These are phyloP conservation scores for Talaromyces sp. DNA, from an alignment of 2,329 filamentous ascomycete genomes.

Conservation along the genomic window DNA sequence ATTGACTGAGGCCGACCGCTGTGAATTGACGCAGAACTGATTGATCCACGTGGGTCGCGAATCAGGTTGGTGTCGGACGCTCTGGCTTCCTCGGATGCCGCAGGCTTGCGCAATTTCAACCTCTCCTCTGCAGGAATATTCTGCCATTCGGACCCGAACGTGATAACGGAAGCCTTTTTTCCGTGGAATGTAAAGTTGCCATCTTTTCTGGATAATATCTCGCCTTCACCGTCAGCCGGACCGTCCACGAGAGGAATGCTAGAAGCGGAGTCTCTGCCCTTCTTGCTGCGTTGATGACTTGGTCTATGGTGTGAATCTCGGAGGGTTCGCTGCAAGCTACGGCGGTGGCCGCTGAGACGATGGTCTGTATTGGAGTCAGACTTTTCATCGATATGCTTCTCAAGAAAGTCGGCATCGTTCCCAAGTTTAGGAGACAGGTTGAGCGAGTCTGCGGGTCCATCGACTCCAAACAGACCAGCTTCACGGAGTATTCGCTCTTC, in stretches of 20 bases:
- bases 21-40: slow-evolving; percentile 28
- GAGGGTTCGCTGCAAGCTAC: slow-evolving; percentile 84
- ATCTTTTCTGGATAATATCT: slow-evolving; percentile 70
- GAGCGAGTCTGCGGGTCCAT: slow-evolving; percentile 42
- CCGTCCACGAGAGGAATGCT: slow-evolving; percentile 55
- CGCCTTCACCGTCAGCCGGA: slow-evolving; percentile 49
- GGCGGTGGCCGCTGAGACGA: slow-evolving; percentile 63
- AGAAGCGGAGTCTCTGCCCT: slow-evolving; percentile 68
- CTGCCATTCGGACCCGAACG: slow-evolving; percentile 90
- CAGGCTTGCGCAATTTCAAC: slow-evolving; percentile 58
- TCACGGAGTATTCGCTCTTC: slow-evolving; percentile 67
- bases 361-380: slow-evolving; percentile 42
- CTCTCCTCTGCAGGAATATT: slow-evolving; percentile 71
- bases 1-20: slow-evolving; percentile 57
- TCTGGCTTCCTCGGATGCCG: slow-evolving; percentile 37
- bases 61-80: slow-evolving; percentile 31
- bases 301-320: slow-evolving; percentile 70
- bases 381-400: slow-evolving; percentile 39
- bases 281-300: slow-evolving; percentile 67
- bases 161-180: slow-evolving; percentile 95
- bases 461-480: slow-evolving; percentile 58
- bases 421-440: slow-evolving; percentile 37
- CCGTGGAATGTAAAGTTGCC: slow-evolving; percentile 95
- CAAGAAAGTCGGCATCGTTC: slow-evolving; percentile 41
- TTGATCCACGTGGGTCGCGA: slow-evolving; percentile 28